These are phyloP conservation scores for Avena sativa DNA, from an alignment of 176 grass and related monocot genomes.

Conservation along the genomic window DNA sequence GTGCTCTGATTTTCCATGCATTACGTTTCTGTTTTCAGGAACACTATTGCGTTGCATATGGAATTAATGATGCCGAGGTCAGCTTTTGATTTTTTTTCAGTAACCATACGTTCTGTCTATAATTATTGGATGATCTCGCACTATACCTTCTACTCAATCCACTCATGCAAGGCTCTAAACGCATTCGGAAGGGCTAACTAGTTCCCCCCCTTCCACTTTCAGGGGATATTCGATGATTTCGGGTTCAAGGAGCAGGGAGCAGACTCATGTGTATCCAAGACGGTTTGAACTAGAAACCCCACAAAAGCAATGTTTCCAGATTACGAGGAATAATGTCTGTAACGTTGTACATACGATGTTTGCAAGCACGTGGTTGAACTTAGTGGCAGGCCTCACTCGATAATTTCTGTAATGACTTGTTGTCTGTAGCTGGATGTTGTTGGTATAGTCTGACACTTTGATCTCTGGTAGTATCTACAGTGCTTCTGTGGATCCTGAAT, in stretches of 20 bases:
- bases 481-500: background rate
- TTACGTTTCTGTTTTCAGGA: slow-evolving; percentile 60
- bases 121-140: background rate
- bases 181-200: background rate
- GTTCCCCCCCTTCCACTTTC: slow-evolving; percentile 29
- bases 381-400: background rate
- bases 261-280: background rate
- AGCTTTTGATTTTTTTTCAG: slow-evolving; percentile 16
- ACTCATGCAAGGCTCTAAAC: background rate
- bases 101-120: background rate
- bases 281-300: background rate
- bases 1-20: background rate
- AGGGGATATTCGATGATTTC: slow-evolving; percentile 68
- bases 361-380: background rate
- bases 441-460: background rate
- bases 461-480: background rate
- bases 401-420: background rate
- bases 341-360: slow-evolving; percentile 34
- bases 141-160: background rate
- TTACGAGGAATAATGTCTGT: slow-evolving; percentile 9
- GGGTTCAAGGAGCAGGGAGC: slow-evolving; percentile 51
- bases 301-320: background rate
- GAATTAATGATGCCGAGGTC: slow-evolving; percentile 83
- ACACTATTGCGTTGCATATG: slow-evolving; percentile 93
- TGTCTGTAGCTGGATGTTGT: background rate